Base-by-base conservation (phyloP, 805 yeast genomes). In the Scheffersomyces stipitis region DNA sequence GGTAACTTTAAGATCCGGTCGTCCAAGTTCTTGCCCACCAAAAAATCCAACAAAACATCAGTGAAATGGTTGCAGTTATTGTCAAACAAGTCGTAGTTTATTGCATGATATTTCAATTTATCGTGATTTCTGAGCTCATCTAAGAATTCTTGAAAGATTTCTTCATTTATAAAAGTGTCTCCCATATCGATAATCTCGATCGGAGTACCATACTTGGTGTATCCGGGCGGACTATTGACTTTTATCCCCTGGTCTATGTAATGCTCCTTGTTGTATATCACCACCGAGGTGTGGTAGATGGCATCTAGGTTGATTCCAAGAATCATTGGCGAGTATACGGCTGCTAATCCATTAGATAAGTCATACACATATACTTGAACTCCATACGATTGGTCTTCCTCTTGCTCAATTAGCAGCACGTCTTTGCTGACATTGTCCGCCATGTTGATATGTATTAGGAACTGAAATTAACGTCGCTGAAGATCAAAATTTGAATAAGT, bases 31-130 rank as follows among this genome's bases (percentile, higher is more conserved):
- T 64, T 62, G 5, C 81, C 84, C 16, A 75, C 79, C 40, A 80
- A 56, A 43, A 81, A 81, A 48, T 80, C 79, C 28, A 76, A 49
- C 38, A 76, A 51, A 30, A 73, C 79, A 46, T 80, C 73, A 14
- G 83, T 69, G 58, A 82, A 81, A 57, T 83, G 82, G 58, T 81
- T 81, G 57, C 88, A 81, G 51, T 81, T 81, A 56, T 81, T 81
- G 36, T 71, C 69, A 40, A 81, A 78, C 40, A 81, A 55, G 45
- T 79, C 78, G 58, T 81, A 81, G 26, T 58, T 63, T 6, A 62
- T 64, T 6, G 78, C 72, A 12, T 64, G 54, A 46, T 69, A 80
- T 40, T 69, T 74, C 32, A 38, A 37, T n/a, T 56, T 59, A 8
- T 65, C 64, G 38, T 62, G 64, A 31, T 49, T 45, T 22, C 58